Evolutionary conservation across 1,139 yeast genomes (phyloP).

Genomic region (Suhomyces maxii): DNA sequence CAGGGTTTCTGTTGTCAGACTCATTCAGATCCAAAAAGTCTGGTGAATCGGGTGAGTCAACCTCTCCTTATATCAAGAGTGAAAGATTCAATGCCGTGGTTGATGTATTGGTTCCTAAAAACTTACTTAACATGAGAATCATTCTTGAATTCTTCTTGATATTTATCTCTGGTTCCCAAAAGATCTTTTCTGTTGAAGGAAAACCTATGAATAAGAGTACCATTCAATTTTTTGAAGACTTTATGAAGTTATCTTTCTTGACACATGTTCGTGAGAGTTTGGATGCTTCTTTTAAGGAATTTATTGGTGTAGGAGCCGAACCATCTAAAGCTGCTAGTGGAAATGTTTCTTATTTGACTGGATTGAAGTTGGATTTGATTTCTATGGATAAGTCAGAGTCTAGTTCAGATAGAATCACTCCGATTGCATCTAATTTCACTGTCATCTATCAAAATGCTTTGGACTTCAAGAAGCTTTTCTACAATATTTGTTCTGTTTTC

Average conservation of each 20-base stretch:
- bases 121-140: conserved; percentile 80
- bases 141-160: conserved; percentile 61
- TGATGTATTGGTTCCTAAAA: conserved; percentile 69
- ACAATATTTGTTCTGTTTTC: conserved; percentile 51
- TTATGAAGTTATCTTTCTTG: conserved; percentile 64
- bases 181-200: conserved; percentile 20
- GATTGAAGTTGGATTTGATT: conserved; percentile 23
- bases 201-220: conserved; percentile 19
- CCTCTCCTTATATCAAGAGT: conserved; percentile 58
- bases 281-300: conserved; percentile 31
- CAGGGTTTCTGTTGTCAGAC: conserved; percentile 52
- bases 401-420: not conserved
- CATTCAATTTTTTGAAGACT: conserved; percentile 58
- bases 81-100: conserved; percentile 56
- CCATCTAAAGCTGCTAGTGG: conserved; percentile 10
- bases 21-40: conserved; percentile 14
- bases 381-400: conserved; percentile 15
- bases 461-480: conserved; percentile 54
- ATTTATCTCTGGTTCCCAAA: conserved; percentile 53
- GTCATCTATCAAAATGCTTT: conserved; percentile 50
- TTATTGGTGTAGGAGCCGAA: conserved; percentile 24
- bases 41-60: conserved; percentile 13
- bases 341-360: conserved; percentile 7
- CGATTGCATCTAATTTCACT: conserved; percentile 3
- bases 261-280: conserved; percentile 64